Conservation (phyloP, 2,329 filamentous ascomycete species). For the Metarhizium brunneum region DNA sequence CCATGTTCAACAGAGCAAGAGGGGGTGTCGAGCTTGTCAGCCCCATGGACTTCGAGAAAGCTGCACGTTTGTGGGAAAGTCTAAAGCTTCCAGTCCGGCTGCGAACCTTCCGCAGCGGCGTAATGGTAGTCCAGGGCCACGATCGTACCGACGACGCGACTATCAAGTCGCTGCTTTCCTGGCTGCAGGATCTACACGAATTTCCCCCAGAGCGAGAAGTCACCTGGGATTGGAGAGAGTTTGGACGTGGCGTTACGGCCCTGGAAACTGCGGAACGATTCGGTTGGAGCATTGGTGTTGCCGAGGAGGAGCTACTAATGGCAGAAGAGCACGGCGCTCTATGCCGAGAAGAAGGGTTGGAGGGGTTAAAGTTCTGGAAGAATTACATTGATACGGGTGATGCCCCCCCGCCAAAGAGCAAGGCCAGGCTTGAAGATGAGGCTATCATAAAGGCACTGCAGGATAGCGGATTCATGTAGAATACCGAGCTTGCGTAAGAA, state of each 20-base stretch:
- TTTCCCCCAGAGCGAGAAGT: slow-evolving; percentile 55
- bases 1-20: slow-evolving; percentile 85
- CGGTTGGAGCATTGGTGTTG: slow-evolving; percentile 95
- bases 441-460: slow-evolving; percentile 33
- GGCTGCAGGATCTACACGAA: slow-evolving; percentile 66
- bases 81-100: slow-evolving; percentile 79
- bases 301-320: slow-evolving; percentile 93
- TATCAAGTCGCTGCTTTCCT: slow-evolving; percentile 63
- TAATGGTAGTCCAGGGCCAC: slow-evolving; percentile 84
- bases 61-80: slow-evolving; percentile 78
- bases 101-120: slow-evolving; percentile 81
- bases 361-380: slow-evolving; percentile 88
- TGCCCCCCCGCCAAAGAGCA: slow-evolving; percentile 18
- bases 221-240: slow-evolving; percentile 66
- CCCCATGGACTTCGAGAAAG: slow-evolving; percentile 84
- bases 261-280: slow-evolving; percentile 85
- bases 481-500: neutral
- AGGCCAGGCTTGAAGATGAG: slow-evolving; percentile 27
- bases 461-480: slow-evolving; percentile 28
- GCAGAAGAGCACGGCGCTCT: slow-evolving; percentile 82
- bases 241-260: slow-evolving; percentile 79
- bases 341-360: slow-evolving; percentile 85
- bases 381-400: slow-evolving; percentile 54
- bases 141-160: slow-evolving; percentile 90
- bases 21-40: slow-evolving; percentile 93